Conservation (phyloP, 352 stramenopile species). For the Phytopythium sindhum region DNA sequence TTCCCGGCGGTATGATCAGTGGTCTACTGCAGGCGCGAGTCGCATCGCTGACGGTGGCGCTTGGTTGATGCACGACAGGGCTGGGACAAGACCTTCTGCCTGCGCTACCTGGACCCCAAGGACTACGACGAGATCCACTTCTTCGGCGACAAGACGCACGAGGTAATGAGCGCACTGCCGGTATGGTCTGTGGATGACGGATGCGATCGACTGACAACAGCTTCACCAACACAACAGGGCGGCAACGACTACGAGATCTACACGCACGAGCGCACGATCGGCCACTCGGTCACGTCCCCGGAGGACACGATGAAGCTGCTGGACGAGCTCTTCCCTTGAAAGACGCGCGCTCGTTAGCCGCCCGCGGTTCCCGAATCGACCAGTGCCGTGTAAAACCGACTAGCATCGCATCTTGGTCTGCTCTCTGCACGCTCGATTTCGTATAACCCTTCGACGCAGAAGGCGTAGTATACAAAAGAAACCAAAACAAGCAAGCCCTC, state of each 20-base stretch:
- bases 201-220: slow-evolving; percentile 1
- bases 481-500: not conserved
- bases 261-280: slow-evolving; percentile 94
- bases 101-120: slow-evolving; percentile 89
- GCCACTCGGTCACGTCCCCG: slow-evolving; percentile 94
- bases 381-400: not conserved
- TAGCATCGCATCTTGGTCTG: not conserved
- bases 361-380: not conserved
- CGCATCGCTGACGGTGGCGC: not conserved
- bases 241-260: slow-evolving; percentile 99
- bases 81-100: slow-evolving; percentile 99
- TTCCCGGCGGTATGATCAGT: slow-evolving; percentile 81
- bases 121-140: slow-evolving; percentile 99
- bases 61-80: slow-evolving; percentile 36
- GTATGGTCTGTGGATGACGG: slow-evolving; percentile 10
- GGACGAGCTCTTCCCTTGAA: slow-evolving; percentile 94
- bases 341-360: not conserved
- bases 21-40: not conserved
- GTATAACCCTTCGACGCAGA: not conserved
- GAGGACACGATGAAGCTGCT: slow-evolving; percentile 97
- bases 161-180: slow-evolving; percentile 33
- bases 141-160: slow-evolving; percentile 99
- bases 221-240: slow-evolving; percentile 46
- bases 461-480: slow-evolving; percentile 4
- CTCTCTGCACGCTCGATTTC: not conserved